Conservation (phyloP, 495 filamentous ascomycete genomes). For the Filosporella fistucella region DNA sequence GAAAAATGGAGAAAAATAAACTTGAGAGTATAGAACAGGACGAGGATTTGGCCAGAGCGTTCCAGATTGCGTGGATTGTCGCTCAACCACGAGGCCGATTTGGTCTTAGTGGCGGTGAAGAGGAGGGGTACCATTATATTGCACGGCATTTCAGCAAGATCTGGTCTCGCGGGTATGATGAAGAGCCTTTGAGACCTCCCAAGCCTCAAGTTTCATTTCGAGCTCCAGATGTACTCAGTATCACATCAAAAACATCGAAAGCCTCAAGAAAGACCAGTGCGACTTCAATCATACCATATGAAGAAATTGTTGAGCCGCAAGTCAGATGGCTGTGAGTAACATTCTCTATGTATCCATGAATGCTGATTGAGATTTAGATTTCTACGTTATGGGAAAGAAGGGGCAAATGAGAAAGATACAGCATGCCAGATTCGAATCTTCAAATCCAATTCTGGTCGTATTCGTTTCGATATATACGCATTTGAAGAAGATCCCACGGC, state of each 20-base stretch:
- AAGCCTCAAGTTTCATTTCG: neutral
- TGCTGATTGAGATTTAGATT: no score
- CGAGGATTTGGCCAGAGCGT: neutral
- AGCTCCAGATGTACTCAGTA: neutral
- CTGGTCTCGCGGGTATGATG: neutral
- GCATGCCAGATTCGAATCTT: neutral
- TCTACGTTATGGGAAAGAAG: neutral
- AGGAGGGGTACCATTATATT: neutral
- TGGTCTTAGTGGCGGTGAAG: neutral
- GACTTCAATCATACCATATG: no score
- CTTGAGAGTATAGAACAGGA: neutral
- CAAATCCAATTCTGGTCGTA: neutral
- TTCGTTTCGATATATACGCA: neutral
- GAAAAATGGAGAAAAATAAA: neutral
- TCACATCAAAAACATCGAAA: no score
- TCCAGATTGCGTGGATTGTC: neutral
- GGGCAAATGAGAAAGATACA: neutral
- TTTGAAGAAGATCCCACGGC: neutral
- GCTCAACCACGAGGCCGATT: neutral
- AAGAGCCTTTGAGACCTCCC: neutral
- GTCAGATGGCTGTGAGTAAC: slow-evolving; percentile 5
- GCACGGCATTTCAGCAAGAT: neutral
- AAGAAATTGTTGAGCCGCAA: neutral
- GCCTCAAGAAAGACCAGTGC: no score
- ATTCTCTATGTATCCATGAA: neutral